Evolutionary conservation across 805 yeast genomes (phyloP).

Genomic region (Candida piceae): DNA sequence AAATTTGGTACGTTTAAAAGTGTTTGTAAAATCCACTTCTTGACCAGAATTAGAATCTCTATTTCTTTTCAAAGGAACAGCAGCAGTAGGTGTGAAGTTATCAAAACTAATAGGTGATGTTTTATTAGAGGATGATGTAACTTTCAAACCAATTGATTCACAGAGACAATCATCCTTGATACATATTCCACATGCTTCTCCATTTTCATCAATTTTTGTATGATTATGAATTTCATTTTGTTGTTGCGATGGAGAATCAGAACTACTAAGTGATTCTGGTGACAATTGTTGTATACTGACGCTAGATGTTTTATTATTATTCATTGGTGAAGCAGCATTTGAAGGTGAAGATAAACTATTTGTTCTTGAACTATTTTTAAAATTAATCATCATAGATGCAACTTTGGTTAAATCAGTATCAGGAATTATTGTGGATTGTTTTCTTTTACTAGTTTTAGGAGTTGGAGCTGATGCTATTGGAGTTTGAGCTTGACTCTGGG

Average conservation of each 20-base stretch:
- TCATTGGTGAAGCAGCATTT: conserved; percentile 14
- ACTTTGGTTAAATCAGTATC: conserved; percentile 23
- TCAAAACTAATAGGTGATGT: conserved; percentile 9
- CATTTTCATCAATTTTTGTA: conserved; percentile 13
- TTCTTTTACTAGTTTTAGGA: neutral
- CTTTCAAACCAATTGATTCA: conserved; percentile 44
- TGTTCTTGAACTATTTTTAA: conserved; percentile 23
- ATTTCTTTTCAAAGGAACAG: conserved; percentile 53
- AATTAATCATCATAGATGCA: conserved; percentile 26
- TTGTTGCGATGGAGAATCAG: conserved; percentile 33
- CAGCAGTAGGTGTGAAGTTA: conserved; percentile 53
- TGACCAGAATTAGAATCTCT: conserved; percentile 16
- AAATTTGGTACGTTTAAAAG: conserved; percentile 28
- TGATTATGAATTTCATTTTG: neutral
- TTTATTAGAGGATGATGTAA: conserved; percentile 3
- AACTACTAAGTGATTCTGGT: conserved; percentile 46
- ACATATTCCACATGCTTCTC: conserved; percentile 59
- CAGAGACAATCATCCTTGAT: conserved; percentile 65
- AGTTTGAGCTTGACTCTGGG: conserved; percentile 12
- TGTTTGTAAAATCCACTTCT: conserved; percentile 57
- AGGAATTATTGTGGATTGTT: conserved; percentile 1
- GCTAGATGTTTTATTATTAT: conserved; percentile 6
- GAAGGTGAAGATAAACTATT: conserved; percentile 20
- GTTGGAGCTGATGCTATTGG: conserved; percentile 3
- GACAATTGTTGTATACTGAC: conserved; percentile 28